Percentiles rank a stretch among this genome's conserved stretches.
Conservation (phyloP, 1,139 yeast genomes). For the Wickerhamomyces sp. region DNA sequence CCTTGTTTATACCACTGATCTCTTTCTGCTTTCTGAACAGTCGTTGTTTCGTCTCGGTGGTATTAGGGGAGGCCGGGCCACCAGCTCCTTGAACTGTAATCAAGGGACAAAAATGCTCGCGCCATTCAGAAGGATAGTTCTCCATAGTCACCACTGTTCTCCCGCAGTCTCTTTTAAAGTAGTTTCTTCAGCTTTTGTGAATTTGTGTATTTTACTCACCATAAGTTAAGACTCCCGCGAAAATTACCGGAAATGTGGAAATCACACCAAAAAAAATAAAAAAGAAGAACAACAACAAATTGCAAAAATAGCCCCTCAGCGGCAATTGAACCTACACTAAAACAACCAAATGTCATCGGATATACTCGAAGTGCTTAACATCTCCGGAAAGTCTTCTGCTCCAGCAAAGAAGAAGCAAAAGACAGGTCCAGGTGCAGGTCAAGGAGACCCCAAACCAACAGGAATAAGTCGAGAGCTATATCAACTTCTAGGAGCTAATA, state of each 20-base stretch:
- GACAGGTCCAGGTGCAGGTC: constrained; percentile 16
- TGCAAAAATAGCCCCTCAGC: no score
- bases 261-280: no score
- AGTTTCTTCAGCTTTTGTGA: no score
- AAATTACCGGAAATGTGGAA: no score
- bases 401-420: constrained; percentile 24
- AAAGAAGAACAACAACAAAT: no score
- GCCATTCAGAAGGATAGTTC: constrained; percentile 26
- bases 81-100: constrained; percentile 34
- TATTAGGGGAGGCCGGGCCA: constrained; percentile 17
- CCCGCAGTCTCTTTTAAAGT: no score
- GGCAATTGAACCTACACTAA: no score
- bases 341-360: constrained; percentile 62
- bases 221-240: no score
- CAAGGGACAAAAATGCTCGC: constrained; percentile 29
- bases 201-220: no score
- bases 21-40: constrained; percentile 23
- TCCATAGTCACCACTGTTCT: no score
- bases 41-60: constrained; percentile 25
- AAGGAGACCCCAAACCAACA: constrained; percentile 14
- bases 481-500: constrained; percentile 83
- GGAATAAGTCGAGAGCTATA: constrained; percentile 92
- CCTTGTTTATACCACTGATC: constrained; percentile 12
- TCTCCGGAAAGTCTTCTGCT: constrained; percentile 35
- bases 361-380: constrained; percentile 73